These are phyloP conservation scores for Lablab purpureus DNA, from an alignment of 306 rosid genomes.

Conservation along the genomic window DNA sequence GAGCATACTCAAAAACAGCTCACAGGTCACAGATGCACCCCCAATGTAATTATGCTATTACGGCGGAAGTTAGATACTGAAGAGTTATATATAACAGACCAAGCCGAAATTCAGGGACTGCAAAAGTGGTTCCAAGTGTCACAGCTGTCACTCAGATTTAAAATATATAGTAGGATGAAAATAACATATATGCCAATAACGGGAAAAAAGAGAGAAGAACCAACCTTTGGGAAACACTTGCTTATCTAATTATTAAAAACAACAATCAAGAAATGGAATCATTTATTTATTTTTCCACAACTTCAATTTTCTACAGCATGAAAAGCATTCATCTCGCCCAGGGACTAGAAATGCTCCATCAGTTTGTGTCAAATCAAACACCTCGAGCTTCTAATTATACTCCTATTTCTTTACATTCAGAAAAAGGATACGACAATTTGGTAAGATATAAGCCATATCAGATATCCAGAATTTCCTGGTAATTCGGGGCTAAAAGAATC, in stretches of 20 bases:
- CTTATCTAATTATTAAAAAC: constrained; percentile 7
- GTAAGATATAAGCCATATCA: constrained; percentile 32
- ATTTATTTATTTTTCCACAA: constrained; percentile 3
- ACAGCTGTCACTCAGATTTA: constrained; percentile 40
- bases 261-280: constrained; percentile 12
- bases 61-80: constrained; percentile 21
- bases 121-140: constrained; percentile 42
- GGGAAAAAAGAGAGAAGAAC: neutral
- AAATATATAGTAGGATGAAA: neutral
- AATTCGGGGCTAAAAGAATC: constrained; percentile 30
- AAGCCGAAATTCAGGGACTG: constrained; percentile 28
- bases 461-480: constrained; percentile 33
- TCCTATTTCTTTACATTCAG: constrained; percentile 21
- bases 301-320: constrained; percentile 44
- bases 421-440: constrained; percentile 7
- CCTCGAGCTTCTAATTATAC: constrained; percentile 24
- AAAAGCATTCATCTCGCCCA: constrained; percentile 46
- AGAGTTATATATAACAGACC: constrained; percentile 16
- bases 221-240: neutral
- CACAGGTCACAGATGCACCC: constrained; percentile 34
- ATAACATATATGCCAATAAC: neutral
- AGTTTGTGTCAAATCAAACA: constrained; percentile 26
- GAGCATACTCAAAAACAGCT: constrained; percentile 35
- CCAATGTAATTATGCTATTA: constrained; percentile 37
- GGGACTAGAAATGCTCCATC: constrained; percentile 23